These are phyloP conservation scores for Sporothrix dimorphospora DNA, from an alignment of 2,329 filamentous ascomycete genomes.

Conservation along the genomic window DNA sequence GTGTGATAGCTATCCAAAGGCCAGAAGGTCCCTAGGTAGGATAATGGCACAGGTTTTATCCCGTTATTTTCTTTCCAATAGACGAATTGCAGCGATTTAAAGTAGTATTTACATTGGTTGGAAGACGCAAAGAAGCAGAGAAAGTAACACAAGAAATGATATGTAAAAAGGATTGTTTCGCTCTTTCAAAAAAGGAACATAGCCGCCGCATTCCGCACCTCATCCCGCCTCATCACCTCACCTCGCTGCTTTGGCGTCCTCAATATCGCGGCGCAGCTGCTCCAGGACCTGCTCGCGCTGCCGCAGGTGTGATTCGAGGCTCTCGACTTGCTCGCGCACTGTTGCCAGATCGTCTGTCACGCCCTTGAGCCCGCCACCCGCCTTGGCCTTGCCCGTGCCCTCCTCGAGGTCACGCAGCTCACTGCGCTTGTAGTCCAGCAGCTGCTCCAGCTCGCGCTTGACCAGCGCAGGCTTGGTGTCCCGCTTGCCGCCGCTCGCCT, in stretches of 20 bases:
- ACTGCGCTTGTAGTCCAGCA: slow-evolving; percentile 91
- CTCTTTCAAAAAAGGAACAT: slow-evolving; percentile 11
- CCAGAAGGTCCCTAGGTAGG: not conserved
- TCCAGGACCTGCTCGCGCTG: slow-evolving; percentile 75
- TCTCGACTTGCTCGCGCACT: slow-evolving; percentile 93
- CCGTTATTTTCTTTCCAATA: no score
- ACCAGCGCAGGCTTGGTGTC: slow-evolving; percentile 86
- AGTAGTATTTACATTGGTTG: not conserved
- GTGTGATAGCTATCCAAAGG: no score
- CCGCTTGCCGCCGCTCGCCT: slow-evolving; percentile 57
- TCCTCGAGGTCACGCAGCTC: slow-evolving; percentile 75
- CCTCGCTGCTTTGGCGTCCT: slow-evolving; percentile 72
- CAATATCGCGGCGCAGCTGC: slow-evolving; percentile 75
- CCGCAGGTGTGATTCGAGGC: slow-evolving; percentile 79
- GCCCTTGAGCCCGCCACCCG: slow-evolving; percentile 73
- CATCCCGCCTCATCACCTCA: slow-evolving; percentile 9
- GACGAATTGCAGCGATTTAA: not conserved
- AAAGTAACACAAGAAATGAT: not conserved
- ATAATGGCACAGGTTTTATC: not conserved
- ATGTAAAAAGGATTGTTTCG: slow-evolving; percentile 5
- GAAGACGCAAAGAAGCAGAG: not conserved
- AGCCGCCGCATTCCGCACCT: not conserved
- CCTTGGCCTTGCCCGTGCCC: slow-evolving; percentile 68
- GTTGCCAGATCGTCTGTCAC: slow-evolving; percentile 84
- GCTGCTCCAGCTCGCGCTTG: slow-evolving; percentile 89